phyloP scores from a whole-genome alignment of 352 stramenopile genomes.

The Peronosclerospora sorghi region DNA sequence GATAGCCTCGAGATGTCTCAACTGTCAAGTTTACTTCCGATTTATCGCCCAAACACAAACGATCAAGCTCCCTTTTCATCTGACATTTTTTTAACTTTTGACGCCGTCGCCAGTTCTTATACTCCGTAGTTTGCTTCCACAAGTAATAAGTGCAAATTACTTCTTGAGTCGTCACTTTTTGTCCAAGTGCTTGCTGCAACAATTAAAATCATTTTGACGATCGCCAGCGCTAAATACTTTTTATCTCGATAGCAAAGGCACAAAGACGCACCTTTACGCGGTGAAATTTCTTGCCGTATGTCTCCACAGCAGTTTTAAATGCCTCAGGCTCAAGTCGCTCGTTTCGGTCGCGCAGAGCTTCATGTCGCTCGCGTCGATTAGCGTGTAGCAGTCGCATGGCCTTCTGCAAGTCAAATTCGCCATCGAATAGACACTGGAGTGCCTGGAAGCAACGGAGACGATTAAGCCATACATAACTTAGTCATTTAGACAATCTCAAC shows the following conservation, averaged over 20 bases:
- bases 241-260: background rate
- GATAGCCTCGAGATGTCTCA: too few species aligned
- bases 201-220: background rate
- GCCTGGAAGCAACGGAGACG: slow-evolving; percentile 20
- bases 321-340: slow-evolving; percentile 23
- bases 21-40: slow-evolving; percentile 12
- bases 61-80: slow-evolving; percentile 41
- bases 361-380: slow-evolving; percentile 20
- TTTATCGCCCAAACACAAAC: slow-evolving; percentile 29
- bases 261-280: slow-evolving; percentile 35
- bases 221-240: background rate
- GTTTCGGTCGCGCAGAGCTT: slow-evolving; percentile 11
- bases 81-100: slow-evolving; percentile 31
- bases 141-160: slow-evolving; percentile 54
- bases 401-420: slow-evolving; percentile 33
- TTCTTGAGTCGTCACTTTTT: slow-evolving; percentile 27
- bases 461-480: background rate
- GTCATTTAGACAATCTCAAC: background rate
- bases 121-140: slow-evolving; percentile 53
- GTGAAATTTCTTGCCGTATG: slow-evolving; percentile 53
- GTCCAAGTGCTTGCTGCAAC: slow-evolving; percentile 31
- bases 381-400: slow-evolving; percentile 27
- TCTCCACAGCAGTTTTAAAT: slow-evolving; percentile 31
- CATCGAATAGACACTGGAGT: slow-evolving; percentile 49
- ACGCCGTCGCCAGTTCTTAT: slow-evolving; percentile 33